A percentile compares a stretch with the other conserved stretches of the same genome.
Evolutionary conservation across 2,329 filamentous ascomycete genomes (phyloP).

Genomic region (Rutstroemia sp.): DNA sequence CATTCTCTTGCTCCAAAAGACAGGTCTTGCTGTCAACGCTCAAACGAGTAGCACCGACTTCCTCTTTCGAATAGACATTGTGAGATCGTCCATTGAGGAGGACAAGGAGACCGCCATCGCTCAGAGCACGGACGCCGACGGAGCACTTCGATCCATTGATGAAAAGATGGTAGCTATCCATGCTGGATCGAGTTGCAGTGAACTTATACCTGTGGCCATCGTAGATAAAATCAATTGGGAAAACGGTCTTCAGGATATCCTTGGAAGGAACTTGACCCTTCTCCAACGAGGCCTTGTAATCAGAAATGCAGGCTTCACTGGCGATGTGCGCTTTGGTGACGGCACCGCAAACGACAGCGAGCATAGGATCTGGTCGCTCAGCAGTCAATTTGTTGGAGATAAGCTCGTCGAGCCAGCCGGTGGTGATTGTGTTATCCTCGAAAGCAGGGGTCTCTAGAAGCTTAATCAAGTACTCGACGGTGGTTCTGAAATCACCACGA

Average conservation of each 20-base stretch:
- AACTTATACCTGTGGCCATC: constrained; percentile 97
- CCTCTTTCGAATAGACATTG: constrained; percentile 99
- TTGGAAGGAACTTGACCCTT: constrained; percentile 97
- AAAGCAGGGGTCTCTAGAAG: constrained; percentile 96
- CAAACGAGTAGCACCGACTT: constrained; percentile 88
- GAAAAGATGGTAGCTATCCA: constrained; percentile 94
- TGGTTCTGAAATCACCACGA: constrained; percentile 97
- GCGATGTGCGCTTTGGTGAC: constrained; percentile 91
- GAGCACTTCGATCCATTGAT: constrained; percentile 97
- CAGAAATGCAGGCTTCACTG: constrained; percentile 80
- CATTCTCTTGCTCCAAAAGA: constrained; percentile 95
- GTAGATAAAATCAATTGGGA: constrained; percentile 97
- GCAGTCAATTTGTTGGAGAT: constrained; percentile 97
- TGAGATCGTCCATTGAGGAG: constrained; percentile 88
- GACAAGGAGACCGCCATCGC: constrained; percentile 87
- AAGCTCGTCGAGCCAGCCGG: constrained; percentile 96
- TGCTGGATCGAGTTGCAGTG: constrained; percentile 84
- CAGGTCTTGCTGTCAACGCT: constrained; percentile 98
- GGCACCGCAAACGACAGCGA: constrained; percentile 93
- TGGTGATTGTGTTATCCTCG: constrained; percentile 98
- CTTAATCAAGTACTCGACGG: constrained; percentile 98
- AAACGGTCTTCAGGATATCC: constrained; percentile 95
- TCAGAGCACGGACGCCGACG: constrained; percentile 84
- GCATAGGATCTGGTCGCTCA: constrained; percentile 85
- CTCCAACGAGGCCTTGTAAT: constrained; percentile 83